Percentiles rank a stretch among this genome's conserved stretches.
Conservation (phyloP, 495 filamentous ascomycete species). For the Penicillium coprophilum region DNA sequence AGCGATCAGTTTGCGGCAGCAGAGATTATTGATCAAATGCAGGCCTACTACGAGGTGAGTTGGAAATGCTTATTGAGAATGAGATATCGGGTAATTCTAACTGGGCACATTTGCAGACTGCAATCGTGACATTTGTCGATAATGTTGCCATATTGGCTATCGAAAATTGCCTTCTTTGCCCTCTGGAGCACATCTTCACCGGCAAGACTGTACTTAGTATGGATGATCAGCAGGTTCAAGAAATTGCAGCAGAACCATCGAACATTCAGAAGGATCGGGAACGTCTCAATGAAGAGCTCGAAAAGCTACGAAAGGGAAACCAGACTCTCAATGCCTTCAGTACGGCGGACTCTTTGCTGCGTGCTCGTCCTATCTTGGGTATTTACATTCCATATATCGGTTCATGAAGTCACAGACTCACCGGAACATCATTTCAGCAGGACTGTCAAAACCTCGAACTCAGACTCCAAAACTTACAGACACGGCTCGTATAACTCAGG, state of each 20-base stretch:
- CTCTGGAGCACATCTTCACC: conserved; percentile 28
- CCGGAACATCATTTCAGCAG: neutral
- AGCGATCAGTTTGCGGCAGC: conserved; percentile 22
- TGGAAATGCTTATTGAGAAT: neutral
- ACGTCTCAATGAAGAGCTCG: conserved; percentile 20
- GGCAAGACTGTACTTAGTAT: conserved; percentile 30
- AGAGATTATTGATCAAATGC: conserved; percentile 35
- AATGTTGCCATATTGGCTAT: conserved; percentile 58
- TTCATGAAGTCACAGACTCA: neutral
- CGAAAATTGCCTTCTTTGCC: conserved; percentile 54
- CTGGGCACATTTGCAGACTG: conserved; percentile 42
- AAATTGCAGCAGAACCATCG: conserved; percentile 20
- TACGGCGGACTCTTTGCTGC: neutral
- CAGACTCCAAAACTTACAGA: neutral
- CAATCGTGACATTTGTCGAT: conserved; percentile 61
- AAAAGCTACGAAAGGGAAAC: conserved; percentile 10
- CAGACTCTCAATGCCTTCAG: neutral
- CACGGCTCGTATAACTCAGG: neutral
- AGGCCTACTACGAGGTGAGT: conserved; percentile 40
- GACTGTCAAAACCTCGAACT: neutral
- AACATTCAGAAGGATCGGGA: conserved; percentile 17
- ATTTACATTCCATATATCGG: neutral
- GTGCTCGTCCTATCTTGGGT: neutral
- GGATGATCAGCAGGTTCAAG: conserved; percentile 23
- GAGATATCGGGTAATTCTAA: neutral